phyloP scores from a whole-genome alignment of 2,329 filamentous ascomycete genomes.

The Didymella exigua region DNA sequence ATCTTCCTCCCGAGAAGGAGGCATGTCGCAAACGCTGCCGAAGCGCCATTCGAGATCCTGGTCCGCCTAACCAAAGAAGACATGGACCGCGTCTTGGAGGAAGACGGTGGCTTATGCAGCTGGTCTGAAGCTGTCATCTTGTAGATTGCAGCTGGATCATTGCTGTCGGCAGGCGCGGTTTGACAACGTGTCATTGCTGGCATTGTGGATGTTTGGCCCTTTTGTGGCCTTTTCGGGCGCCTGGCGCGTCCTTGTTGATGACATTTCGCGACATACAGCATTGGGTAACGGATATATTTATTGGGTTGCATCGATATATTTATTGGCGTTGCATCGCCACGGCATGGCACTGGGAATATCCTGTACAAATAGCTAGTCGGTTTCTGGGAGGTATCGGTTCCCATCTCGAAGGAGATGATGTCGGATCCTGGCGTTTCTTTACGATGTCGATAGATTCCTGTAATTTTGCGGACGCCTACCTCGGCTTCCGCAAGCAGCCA shows the following conservation, averaged over 20 bases:
- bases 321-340: constrained; percentile 25
- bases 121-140: constrained; percentile 40
- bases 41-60: constrained; percentile 45
- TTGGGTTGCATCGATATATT: constrained; percentile 25
- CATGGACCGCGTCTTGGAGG: constrained; percentile 38
- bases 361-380: constrained; percentile 40
- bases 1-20: constrained; percentile 43
- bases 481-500: constrained; percentile 6
- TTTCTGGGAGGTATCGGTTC: constrained; percentile 16
- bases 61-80: constrained; percentile 42
- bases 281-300: constrained; percentile 26
- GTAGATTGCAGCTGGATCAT: constrained; percentile 6
- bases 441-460: not conserved
- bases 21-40: constrained; percentile 24
- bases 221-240: constrained; percentile 18
- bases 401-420: constrained; percentile 9
- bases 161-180: constrained; percentile 4
- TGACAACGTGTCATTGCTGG: not conserved
- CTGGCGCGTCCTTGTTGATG: constrained; percentile 24
- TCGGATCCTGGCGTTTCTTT: constrained; percentile 16
- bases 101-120: constrained; percentile 35
- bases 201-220: constrained; percentile 8
- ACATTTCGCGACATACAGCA: constrained; percentile 17
- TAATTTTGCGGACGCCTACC: constrained; percentile 9
- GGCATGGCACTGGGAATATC: constrained; percentile 40